These are phyloP conservation scores for Endocalyx cinctus DNA, from an alignment of 2,329 filamentous ascomycete genomes.

Conservation along the genomic window DNA sequence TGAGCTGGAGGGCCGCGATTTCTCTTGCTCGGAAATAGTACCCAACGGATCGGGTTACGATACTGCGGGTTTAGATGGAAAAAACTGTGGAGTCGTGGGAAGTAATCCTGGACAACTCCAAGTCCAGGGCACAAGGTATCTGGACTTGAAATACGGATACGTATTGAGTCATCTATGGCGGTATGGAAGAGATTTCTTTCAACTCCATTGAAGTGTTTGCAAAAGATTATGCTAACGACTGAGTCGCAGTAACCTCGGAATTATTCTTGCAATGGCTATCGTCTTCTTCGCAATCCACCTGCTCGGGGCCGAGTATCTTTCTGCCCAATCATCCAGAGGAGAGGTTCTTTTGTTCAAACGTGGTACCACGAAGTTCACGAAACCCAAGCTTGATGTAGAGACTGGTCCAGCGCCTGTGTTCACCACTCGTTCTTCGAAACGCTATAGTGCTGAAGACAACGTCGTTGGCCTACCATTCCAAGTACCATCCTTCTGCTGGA, in stretches of 20 bases:
- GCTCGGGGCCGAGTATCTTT: conserved; percentile 61
- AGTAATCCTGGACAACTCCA: conserved; percentile 42
- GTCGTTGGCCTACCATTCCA: no score
- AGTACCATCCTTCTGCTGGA: background rate
- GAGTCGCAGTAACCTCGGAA: conserved; percentile 60
- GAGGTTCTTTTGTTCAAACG: conserved; percentile 63
- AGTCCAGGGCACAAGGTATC: conserved; percentile 54
- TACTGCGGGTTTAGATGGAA: conserved; percentile 30
- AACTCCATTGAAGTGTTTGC: background rate
- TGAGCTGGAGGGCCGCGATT: conserved; percentile 59
- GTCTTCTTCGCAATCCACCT: conserved; percentile 50
- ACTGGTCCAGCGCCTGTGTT: background rate
- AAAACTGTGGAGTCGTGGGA: conserved; percentile 54
- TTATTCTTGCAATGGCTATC: conserved; percentile 57
- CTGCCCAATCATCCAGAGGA: conserved; percentile 63
- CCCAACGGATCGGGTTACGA: conserved; percentile 57
- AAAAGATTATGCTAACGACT: no score
- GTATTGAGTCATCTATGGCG: conserved; percentile 57
- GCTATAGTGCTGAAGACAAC: no score
- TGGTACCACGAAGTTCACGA: background rate
- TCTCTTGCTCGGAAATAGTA: conserved; percentile 49
- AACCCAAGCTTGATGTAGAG: background rate
- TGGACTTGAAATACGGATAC: conserved; percentile 52
- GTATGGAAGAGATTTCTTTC: conserved; percentile 1
- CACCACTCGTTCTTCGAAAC: no score